Base-by-base conservation (phyloP, 306 rosid species). In the Pterocarpus santalinus region DNA sequence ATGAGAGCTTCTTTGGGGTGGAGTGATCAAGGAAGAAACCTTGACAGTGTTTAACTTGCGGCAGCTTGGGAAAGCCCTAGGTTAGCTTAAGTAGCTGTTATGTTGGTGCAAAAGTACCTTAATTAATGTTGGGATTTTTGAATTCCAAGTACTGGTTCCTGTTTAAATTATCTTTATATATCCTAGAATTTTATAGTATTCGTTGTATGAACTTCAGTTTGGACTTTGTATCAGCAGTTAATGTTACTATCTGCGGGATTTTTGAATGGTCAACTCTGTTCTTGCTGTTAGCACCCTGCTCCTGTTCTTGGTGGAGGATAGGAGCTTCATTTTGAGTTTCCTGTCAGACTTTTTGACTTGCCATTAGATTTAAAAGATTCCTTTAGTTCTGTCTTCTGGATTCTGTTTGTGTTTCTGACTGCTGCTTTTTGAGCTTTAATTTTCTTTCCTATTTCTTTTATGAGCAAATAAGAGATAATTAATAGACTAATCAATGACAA, bases 291-390 rank as follows among this genome's bases (percentile, higher is more conserved):
- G 72, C 41, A 34, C 38, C 52, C 34, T 65, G 65, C 30, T 77
- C 36, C n/a, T 65, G 63, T 46, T 62, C 62, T 72, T 71, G 28
- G 64, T 58, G 28, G 34, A 65, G 53, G 79, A 74, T 38, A 30
- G 69, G 76, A 51, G 65, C 73, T 68, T 72, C 36, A 65, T 49
- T 65, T 39, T 49, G 65, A 15, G 61, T 64, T 60, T 81, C 65
- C 64, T 70, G 57, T 62, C n/a, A 32, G 64, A 49, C 11, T 61
- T 14, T 49, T 53, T 58, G 38, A 33, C 16, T 72, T 63, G 4
- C 36, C 49, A 61, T 66, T 69, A 22, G 43, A 30, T 73, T 38
- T 34, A 14, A 30, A 9, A 2, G 44, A 8, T 15, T 56, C 2
- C 3, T 49, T 64, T 72, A 16, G 5, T 51, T 72, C 47, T 15